Base-by-base conservation (phyloP, 768 basidiomycete species). In the Mycena floridula region DNA sequence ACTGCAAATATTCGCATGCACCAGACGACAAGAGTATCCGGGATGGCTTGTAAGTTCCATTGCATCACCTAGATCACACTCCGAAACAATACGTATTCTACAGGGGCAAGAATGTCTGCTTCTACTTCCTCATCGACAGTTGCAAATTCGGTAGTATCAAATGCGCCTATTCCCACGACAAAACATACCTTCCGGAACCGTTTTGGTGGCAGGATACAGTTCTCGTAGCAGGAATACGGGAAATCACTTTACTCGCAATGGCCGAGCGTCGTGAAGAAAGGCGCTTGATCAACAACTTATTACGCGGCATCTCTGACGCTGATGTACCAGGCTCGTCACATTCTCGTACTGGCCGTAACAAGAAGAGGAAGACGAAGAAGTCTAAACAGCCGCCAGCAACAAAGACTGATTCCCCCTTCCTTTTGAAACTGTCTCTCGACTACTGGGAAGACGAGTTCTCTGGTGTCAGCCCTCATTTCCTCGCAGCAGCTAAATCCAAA, bases 31-130 rank as follows among this genome's bases (percentile, higher is more conserved):
- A 71, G 55, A 80, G 78, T 47, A 66, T 77, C 12, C 65, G 77
- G 16, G 74, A 82, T 49, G 66, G 70, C 11, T 56, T 79, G 80
- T 80, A 46, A 47, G 76, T 64, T 5, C 23, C n/a, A n/a, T 13
- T 24, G 24, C 48, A 15, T 28, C 13, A 40, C 3, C 24, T 27
- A 25, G 25, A 21, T 30, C 35, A 25, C 36, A 37, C 25, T 37
- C 15, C 22, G 15, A 15, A 11, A 43, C 42, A 11, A 37, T 37
- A 20, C 15, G 16, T 15, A 7, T 44, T 40, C 6, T 9, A 13
- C 45, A 81, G 79, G 2, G 78, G 79, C 1, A 66, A 68, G 42
- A 82, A 77, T 42, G 73, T 77, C 16, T 78, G 75, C 52, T 27
- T 65, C 5, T 60, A 63, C 47, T 70, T 60, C 48, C 53, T 77